phyloP scores from a whole-genome alignment of 2,329 filamentous ascomycete genomes.

The Fusarium incarnatum region DNA sequence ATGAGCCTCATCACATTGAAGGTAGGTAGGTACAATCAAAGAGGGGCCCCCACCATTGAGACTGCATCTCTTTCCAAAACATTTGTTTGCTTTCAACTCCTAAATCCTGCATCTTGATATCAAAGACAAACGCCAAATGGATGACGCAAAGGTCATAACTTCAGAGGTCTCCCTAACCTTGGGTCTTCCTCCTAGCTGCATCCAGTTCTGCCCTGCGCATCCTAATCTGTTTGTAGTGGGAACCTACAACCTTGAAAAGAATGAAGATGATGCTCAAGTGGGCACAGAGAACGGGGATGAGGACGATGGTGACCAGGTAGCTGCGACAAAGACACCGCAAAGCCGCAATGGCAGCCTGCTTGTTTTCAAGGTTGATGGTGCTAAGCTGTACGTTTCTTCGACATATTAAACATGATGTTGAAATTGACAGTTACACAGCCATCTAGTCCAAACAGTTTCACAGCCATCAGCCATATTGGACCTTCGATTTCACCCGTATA shows the following conservation, averaged over 20 bases:
- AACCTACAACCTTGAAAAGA: conserved; percentile 80
- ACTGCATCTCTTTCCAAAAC: conserved; percentile 21
- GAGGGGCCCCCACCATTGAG: conserved; percentile 31
- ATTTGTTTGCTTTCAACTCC: neutral
- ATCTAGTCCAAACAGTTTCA: conserved; percentile 67
- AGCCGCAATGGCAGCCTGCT: conserved; percentile 79
- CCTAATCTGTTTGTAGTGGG: conserved; percentile 80
- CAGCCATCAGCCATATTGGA: conserved; percentile 84
- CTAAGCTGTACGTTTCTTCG: conserved; percentile 65
- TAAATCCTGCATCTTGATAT: conserved; percentile 16
- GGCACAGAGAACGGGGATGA: conserved; percentile 35
- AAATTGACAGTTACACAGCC: conserved; percentile 53
- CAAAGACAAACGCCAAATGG: conserved; percentile 35
- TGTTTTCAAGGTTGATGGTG: conserved; percentile 68
- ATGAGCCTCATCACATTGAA: neutral
- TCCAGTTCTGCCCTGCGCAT: conserved; percentile 76
- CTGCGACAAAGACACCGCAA: conserved; percentile 59
- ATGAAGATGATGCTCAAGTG: conserved; percentile 50
- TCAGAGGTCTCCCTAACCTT: conserved; percentile 65
- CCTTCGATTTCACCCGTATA: conserved; percentile 77
- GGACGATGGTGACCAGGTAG: conserved; percentile 39
- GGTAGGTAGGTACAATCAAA: neutral
- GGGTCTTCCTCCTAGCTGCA: conserved; percentile 79
- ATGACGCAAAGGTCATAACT: conserved; percentile 43
- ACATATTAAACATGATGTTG: neutral